Conservation (phyloP, 2,329 filamentous ascomycete species). For the Herpotrichia juniperi region DNA sequence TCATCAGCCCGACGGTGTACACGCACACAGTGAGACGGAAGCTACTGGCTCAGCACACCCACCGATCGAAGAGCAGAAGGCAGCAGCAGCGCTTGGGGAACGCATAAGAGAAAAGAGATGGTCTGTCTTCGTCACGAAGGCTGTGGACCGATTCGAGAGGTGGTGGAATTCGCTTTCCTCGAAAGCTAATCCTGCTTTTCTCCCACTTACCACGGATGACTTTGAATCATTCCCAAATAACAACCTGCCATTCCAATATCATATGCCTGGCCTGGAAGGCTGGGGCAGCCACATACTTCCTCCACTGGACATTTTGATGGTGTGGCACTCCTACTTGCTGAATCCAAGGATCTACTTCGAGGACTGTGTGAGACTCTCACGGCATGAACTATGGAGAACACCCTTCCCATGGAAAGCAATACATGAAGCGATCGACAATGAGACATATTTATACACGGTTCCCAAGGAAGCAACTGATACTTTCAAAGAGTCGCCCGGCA, state of each 20-base stretch:
- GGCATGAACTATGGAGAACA: conserved; percentile 63
- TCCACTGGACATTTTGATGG: conserved; percentile 72
- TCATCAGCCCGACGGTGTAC: conserved; percentile 45
- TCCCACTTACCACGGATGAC: conserved; percentile 36
- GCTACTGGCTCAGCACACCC: background rate
- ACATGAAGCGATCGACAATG: conserved; percentile 56
- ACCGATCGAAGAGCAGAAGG: background rate
- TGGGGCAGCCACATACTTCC: conserved; percentile 8
- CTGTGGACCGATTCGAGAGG: conserved; percentile 69
- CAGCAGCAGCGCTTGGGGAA: conserved; percentile 45
- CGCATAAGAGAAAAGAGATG: conserved; percentile 74
- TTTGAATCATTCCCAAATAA: conserved; percentile 14
- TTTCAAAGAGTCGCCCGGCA: conserved; percentile 59
- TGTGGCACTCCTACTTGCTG: conserved; percentile 80
- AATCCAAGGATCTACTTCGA: conserved; percentile 78
- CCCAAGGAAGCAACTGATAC: conserved; percentile 49
- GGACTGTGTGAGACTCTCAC: conserved; percentile 68
- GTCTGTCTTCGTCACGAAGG: conserved; percentile 71
- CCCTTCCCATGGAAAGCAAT: conserved; percentile 68
- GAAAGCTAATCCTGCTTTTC: conserved; percentile 16
- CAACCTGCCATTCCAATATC: background rate
- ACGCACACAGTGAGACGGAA: conserved; percentile 27
- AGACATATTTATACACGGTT: conserved; percentile 62
- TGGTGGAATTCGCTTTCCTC: conserved; percentile 62
- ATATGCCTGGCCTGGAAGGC: background rate